These are phyloP conservation scores for Fusarium incarnatum DNA, from an alignment of 2,329 filamentous ascomycete genomes.

Conservation along the genomic window DNA sequence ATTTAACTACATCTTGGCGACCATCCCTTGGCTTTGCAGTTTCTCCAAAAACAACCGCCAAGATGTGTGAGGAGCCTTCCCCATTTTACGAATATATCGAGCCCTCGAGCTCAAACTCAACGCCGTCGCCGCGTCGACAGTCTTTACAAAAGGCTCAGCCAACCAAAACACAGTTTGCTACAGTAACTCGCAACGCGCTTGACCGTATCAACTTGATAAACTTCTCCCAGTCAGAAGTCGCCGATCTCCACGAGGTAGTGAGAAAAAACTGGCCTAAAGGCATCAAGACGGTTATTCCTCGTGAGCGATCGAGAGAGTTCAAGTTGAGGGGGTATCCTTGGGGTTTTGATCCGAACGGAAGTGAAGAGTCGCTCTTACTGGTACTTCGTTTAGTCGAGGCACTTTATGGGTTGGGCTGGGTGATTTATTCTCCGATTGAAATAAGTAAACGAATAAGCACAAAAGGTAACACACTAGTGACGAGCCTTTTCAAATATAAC, in stretches of 20 bases:
- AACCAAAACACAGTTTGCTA: neutral
- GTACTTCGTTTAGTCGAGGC: conserved; percentile 12
- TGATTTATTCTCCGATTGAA: conserved; percentile 19
- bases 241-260: conserved; percentile 3
- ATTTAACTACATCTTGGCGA: neutral
- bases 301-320: conserved; percentile 13
- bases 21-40: neutral
- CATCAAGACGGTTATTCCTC: conserved; percentile 6
- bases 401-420: conserved; percentile 8
- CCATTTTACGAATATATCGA: neutral
- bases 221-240: conserved; percentile 11
- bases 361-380: conserved; percentile 20
- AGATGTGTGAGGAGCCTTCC: conserved; percentile 2
- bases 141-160: neutral
- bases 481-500: accelerated
- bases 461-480: conserved; percentile 1
- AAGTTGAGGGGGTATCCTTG: conserved; percentile 22
- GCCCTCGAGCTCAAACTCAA: neutral
- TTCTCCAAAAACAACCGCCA: neutral
- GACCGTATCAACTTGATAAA: conserved; percentile 26
- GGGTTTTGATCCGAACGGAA: conserved; percentile 5
- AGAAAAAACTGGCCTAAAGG: conserved; percentile 11
- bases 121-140: conserved; percentile 6
- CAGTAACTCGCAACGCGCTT: neutral
- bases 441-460: conserved; percentile 7